phyloP scores from a whole-genome alignment of 2,329 filamentous ascomycete species.

The Xylaria sp. region DNA sequence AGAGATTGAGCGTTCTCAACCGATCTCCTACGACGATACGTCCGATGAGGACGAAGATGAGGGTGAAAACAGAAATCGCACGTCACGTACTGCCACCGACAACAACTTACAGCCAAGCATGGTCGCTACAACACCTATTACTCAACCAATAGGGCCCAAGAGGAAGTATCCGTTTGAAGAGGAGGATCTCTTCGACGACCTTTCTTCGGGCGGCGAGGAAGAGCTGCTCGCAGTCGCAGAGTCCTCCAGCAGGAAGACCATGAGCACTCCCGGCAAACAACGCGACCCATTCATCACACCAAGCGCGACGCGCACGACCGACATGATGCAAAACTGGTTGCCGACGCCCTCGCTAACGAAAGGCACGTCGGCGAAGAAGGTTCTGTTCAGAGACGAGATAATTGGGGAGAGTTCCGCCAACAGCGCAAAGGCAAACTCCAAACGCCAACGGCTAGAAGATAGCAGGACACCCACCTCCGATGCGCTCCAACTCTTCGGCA shows the following conservation, averaged over 20 bases:
- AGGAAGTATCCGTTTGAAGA: slow-evolving; percentile 41
- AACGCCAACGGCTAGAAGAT: slow-evolving; percentile 34
- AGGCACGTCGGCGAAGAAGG: slow-evolving; percentile 40
- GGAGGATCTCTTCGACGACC: slow-evolving; percentile 43
- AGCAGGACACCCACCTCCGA: neutral
- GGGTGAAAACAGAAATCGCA: neutral
- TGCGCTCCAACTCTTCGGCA: slow-evolving; percentile 37
- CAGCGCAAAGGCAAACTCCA: slow-evolving; percentile 6
- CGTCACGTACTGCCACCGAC: neutral
- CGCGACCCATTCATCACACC: slow-evolving; percentile 25
- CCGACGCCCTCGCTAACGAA: slow-evolving; percentile 42
- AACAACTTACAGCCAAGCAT: slow-evolving; percentile 18
- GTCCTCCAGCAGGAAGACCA: slow-evolving; percentile 28
- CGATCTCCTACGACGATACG: slow-evolving; percentile 14
- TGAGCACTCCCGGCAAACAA: slow-evolving; percentile 3
- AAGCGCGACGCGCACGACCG: slow-evolving; percentile 16
- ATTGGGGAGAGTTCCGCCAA: neutral
- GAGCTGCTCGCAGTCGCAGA: slow-evolving; percentile 41
- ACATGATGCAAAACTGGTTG: slow-evolving; percentile 37
- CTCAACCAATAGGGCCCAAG: slow-evolving; percentile 36
- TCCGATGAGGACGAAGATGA: slow-evolving; percentile 37
- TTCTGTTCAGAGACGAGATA: slow-evolving; percentile 19
- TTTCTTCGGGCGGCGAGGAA: slow-evolving; percentile 45
- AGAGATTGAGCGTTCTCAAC: no score
- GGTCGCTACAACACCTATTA: slow-evolving; percentile 25